Evolutionary conservation across 768 basidiomycete species (phyloP).

Genomic region (Tephrocybe rancida): DNA sequence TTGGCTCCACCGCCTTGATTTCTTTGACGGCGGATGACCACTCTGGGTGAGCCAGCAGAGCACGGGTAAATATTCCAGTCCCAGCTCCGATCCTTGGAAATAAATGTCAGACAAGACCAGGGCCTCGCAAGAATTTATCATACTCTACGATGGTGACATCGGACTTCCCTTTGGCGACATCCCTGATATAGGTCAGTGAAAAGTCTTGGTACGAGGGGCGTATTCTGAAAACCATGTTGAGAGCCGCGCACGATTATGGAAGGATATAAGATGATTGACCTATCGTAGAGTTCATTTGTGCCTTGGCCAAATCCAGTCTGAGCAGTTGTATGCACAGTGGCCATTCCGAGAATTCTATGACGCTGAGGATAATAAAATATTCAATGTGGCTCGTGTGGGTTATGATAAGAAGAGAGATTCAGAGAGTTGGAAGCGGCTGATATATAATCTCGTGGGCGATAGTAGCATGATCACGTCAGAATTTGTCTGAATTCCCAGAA

Average conservation of each 20-base stretch:
- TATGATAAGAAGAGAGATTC: no score
- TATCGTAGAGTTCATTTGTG: constrained; percentile 83
- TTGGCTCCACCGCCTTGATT: constrained; percentile 81
- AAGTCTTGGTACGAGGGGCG: constrained; percentile 81
- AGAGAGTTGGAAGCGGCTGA: no score
- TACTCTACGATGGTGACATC: constrained; percentile 74
- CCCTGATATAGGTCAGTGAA: constrained; percentile 63
- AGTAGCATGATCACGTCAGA: no score
- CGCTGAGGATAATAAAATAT: no score
- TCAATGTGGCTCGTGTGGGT: no score
- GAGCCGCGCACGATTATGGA: not conserved
- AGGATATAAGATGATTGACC: constrained; percentile 33
- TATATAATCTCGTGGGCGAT: no score
- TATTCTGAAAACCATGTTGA: constrained; percentile 43
- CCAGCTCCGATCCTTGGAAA: constrained; percentile 72
- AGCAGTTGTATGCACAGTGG: constrained; percentile 67
- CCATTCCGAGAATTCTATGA: constrained; percentile 22
- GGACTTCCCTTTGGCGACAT: constrained; percentile 35
- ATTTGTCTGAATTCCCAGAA: not conserved
- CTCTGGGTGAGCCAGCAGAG: constrained; percentile 65
- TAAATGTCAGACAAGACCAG: not conserved
- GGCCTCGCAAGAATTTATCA: constrained; percentile 18
- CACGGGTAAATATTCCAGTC: constrained; percentile 88
- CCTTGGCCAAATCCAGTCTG: constrained; percentile 73
- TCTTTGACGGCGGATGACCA: constrained; percentile 52